Base-by-base conservation (phyloP, 148 eudicot species). In the Nepenthes gracilis region DNA sequence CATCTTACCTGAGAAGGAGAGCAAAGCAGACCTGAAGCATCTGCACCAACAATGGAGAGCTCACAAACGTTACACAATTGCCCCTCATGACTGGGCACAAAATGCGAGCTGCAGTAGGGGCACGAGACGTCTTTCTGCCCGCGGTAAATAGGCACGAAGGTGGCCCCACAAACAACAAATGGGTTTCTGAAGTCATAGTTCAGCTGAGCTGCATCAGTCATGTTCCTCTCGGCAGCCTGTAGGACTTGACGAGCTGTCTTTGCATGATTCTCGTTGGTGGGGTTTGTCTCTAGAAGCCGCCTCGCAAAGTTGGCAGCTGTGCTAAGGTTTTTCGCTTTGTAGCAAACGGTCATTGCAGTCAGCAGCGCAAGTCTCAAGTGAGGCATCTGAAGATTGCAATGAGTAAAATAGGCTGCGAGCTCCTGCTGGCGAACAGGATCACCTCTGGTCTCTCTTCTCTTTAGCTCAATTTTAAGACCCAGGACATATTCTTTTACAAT, bases 101-200 rank as follows among this genome's bases (percentile, higher is more conserved):
- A 90, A 45, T 81, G 91, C 6, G 95, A 69, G 47, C 72, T 66
- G 59, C 97, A 90, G 60, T 84, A 90, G 2, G 97, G 97, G 69
- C 97, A 90, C 0, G 82, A 73, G 9, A 79, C 80, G 33, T 84
- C 86, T 63, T 77, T 90, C 69, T 86, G 91, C 52, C 97, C 97
- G n/a, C 86, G 72, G 65, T 90, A 90, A 9, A 90, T 90, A 2
- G 97, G 97, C 13, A 90, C 86, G 59, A 82, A 80, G 0, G 88
- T 90, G 1, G 95, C 95, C 38, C 97, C 97, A 75, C 97, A 90
- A 13, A 80, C 75, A 43, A 90, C 95, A 71, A 90, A 90, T 0
- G 97, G 97, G 33, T 90, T 90, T 75, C 97, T 84, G 74, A 90
- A 90, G 66, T 90, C 97, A 66, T 90, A 90, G 60, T 90, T 87